phyloP scores from a whole-genome alignment of 2,329 filamentous ascomycete genomes.

The Phialemonium atrogriseum region DNA sequence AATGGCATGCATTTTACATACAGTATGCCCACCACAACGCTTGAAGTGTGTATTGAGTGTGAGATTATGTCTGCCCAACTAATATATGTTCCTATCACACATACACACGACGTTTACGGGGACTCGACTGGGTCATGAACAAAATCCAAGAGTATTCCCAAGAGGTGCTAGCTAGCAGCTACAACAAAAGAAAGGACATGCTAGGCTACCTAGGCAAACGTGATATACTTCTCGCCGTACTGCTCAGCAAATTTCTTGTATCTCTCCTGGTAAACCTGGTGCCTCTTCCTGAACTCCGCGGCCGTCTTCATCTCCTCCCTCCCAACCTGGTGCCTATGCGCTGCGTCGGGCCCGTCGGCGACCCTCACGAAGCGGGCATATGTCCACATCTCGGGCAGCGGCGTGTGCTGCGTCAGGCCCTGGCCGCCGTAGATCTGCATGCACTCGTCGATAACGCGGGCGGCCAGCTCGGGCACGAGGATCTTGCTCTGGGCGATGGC shows the following conservation, averaged over 20 bases:
- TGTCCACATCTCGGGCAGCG: slow-evolving; percentile 31
- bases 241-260: slow-evolving; percentile 24
- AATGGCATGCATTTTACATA: too few relatives aligned
- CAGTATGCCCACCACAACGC: too few relatives aligned
- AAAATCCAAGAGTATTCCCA: too few relatives aligned
- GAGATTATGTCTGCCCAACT: too few relatives aligned
- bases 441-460: slow-evolving; percentile 30
- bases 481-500: slow-evolving; percentile 34
- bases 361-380: slow-evolving; percentile 31
- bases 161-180: too few relatives aligned
- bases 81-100: too few relatives aligned
- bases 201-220: slow-evolving; percentile 7
- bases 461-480: slow-evolving; percentile 27
- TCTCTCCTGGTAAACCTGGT: slow-evolving; percentile 23
- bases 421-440: slow-evolving; percentile 34
- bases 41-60: too few relatives aligned
- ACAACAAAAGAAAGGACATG: background rate
- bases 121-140: too few relatives aligned
- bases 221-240: slow-evolving; percentile 15
- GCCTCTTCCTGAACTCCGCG: slow-evolving; percentile 21
- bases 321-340: slow-evolving; percentile 31
- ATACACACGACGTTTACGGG: too few relatives aligned
- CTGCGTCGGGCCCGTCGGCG: slow-evolving; percentile 31
- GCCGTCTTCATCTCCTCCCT: slow-evolving; percentile 32
- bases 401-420: slow-evolving; percentile 31